A percentile compares a stretch with the other conserved stretches of the same genome.
Evolutionary conservation across 2,329 filamentous ascomycete genomes (phyloP).

Genomic region (Graphilbum ipis-grandicollis): DNA sequence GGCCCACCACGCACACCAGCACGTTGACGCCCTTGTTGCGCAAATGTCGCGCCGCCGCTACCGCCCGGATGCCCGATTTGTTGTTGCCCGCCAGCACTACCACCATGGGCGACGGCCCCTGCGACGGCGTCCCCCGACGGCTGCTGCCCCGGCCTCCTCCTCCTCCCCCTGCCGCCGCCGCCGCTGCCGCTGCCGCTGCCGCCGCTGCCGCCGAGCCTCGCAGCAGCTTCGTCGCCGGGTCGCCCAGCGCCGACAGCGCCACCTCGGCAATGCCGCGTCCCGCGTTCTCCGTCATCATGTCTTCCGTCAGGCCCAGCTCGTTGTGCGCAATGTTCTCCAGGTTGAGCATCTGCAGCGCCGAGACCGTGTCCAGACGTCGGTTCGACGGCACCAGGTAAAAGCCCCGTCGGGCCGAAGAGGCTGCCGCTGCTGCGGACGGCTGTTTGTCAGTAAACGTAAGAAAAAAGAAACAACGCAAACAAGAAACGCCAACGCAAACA

Average conservation of each 20-base stretch:
- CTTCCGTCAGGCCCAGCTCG: slow-evolving; percentile 72
- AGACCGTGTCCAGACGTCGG: slow-evolving; percentile 43
- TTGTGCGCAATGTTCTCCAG: slow-evolving; percentile 81
- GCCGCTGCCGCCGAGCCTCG: slow-evolving; percentile 14
- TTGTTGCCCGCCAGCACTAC: slow-evolving; percentile 93
- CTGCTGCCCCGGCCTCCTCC: background rate
- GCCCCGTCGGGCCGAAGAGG: slow-evolving; percentile 15
- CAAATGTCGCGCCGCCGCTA: slow-evolving; percentile 75
- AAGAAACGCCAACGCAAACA: slow-evolving; percentile 1
- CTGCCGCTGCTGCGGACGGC: slow-evolving; percentile 6
- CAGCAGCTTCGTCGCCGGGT: slow-evolving; percentile 40
- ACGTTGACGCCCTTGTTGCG: slow-evolving; percentile 69
- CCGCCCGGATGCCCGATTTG: slow-evolving; percentile 66
- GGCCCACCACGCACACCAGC: slow-evolving; percentile 66
- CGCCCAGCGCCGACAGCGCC: slow-evolving; percentile 49
- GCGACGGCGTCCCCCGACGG: background rate
- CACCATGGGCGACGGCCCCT: slow-evolving; percentile 20
- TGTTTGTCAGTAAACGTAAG: background rate
- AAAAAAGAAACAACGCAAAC: background rate
- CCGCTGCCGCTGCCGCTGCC: background rate
- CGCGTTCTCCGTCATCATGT: slow-evolving; percentile 83
- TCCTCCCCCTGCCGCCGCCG: no score
- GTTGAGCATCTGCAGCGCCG: slow-evolving; percentile 73
- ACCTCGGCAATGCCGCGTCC: slow-evolving; percentile 79
- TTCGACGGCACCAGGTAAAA: slow-evolving; percentile 38